Conservation (phyloP, 352 stramenopile species). For the Pseudoperonospora humuli region DNA sequence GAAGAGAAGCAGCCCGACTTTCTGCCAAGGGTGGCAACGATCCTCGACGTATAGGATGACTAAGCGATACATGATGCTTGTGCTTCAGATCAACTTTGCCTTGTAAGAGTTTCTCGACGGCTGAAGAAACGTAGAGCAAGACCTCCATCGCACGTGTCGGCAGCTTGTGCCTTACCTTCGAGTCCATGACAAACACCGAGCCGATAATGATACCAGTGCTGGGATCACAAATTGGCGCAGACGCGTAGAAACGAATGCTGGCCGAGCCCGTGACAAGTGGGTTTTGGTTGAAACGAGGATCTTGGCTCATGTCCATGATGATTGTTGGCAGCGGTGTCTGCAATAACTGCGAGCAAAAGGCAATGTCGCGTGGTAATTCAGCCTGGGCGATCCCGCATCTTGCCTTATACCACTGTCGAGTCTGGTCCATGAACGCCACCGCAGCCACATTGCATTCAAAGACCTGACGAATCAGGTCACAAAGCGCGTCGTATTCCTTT, state of each 20-base stretch:
- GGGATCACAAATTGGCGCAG: conserved; percentile 56
- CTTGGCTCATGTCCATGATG: conserved; percentile 74
- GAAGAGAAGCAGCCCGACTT: conserved; percentile 30
- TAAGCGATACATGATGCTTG: conserved; percentile 19
- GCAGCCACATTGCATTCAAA: conserved; percentile 55
- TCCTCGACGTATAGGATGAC: conserved; percentile 12
- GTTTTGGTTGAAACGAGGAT: conserved; percentile 82
- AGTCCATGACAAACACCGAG: conserved; percentile 81
- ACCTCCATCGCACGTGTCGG: conserved; percentile 53
- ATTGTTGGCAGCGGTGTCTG: conserved; percentile 44
- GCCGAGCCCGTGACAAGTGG: conserved; percentile 81
- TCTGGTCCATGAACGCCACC: conserved; percentile 55
- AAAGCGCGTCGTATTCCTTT: conserved; percentile 70
- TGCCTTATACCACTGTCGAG: conserved; percentile 65
- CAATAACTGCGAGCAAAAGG: conserved; percentile 57
- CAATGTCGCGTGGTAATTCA: conserved; percentile 49
- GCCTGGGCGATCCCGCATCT: conserved; percentile 59
- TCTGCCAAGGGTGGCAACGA: conserved; percentile 17
- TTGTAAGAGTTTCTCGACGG: conserved; percentile 45
- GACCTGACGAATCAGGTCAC: conserved; percentile 50
- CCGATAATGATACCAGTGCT: conserved; percentile 49
- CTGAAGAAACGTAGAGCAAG: conserved; percentile 50
- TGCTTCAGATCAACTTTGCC: conserved; percentile 17
- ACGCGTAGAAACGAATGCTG: conserved; percentile 91
- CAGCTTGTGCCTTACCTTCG: conserved; percentile 38